These are phyloP conservation scores for Blastobotrys illinoisensis DNA, from an alignment of 1,139 yeast genomes.

Conservation along the genomic window DNA sequence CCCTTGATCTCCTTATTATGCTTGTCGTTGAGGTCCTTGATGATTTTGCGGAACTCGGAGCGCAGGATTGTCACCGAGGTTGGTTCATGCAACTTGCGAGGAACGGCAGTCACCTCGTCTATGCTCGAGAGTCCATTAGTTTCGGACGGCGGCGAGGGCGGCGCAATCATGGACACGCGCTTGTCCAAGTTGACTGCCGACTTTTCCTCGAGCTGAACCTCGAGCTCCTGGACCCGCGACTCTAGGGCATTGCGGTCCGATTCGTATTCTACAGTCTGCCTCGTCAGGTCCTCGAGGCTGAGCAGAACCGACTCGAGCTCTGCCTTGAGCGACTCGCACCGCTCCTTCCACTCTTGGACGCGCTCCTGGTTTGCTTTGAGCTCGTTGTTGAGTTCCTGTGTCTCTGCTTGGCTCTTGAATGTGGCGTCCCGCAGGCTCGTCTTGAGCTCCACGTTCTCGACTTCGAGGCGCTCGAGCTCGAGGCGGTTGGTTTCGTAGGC, in stretches of 20 bases:
- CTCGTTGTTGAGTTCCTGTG: conserved; percentile 26
- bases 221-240: conserved; percentile 25
- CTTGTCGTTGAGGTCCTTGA: conserved; percentile 55
- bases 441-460: conserved; percentile 34
- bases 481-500: conserved; percentile 25
- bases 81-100: conserved; percentile 15
- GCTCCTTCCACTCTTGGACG: conserved; percentile 29
- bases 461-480: conserved; percentile 30
- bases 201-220: conserved; percentile 20
- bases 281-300: conserved; percentile 34
- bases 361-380: conserved; percentile 25
- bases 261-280: conserved; percentile 35
- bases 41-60: conserved; percentile 65
- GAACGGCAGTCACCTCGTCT: not conserved
- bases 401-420: conserved; percentile 27
- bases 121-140: conserved; percentile 1
- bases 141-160: not conserved
- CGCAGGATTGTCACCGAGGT: conserved; percentile 41
- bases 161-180: conserved; percentile 22
- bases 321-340: conserved; percentile 28
- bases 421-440: conserved; percentile 30
- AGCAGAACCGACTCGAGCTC: conserved; percentile 31
- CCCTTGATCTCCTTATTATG: conserved; percentile 54
- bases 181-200: conserved; percentile 19
- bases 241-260: conserved; percentile 30